These are phyloP conservation scores for Pythium pyrilobum DNA, from an alignment of 352 stramenopile species.

Conservation along the genomic window DNA sequence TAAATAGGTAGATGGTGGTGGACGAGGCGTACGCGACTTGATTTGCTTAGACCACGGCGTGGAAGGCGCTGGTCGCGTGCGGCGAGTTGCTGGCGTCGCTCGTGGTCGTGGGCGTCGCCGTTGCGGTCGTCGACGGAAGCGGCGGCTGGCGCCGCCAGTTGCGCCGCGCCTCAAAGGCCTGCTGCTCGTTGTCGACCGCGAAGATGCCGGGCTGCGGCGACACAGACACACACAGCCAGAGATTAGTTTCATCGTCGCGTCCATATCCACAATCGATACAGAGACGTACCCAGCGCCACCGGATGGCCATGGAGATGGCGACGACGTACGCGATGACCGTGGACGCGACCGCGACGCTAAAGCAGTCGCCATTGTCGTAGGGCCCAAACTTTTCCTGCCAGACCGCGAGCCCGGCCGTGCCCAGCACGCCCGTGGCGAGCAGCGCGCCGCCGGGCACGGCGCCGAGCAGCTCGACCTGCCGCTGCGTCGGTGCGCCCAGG, in stretches of 20 bases:
- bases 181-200: conserved; percentile 67
- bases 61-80: neutral
- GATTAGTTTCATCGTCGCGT: neutral
- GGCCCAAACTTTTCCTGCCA: conserved; percentile 49
- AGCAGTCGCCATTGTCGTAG: conserved; percentile 74
- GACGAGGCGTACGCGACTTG: neutral
- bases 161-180: conserved; percentile 26
- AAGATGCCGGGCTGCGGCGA: conserved; percentile 59
- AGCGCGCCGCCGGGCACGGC: conserved; percentile 48
- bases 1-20: neutral
- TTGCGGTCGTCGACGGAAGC: neutral
- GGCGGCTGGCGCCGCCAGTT: conserved; percentile 10
- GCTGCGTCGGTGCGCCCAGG: conserved; percentile 49
- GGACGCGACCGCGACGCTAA: conserved; percentile 54
- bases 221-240: neutral
- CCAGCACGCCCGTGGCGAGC: conserved; percentile 38
- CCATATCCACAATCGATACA: neutral
- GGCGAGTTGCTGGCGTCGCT: neutral
- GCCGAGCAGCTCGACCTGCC: conserved; percentile 55
- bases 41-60: conserved; percentile 8
- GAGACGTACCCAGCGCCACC: conserved; percentile 55
- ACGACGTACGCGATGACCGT: conserved; percentile 62
- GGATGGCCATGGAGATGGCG: conserved; percentile 68
- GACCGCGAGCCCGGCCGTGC: conserved; percentile 36
- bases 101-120: neutral